Conservation (phyloP, 257 asterid genomes). For the Przewalskia tangutica region DNA sequence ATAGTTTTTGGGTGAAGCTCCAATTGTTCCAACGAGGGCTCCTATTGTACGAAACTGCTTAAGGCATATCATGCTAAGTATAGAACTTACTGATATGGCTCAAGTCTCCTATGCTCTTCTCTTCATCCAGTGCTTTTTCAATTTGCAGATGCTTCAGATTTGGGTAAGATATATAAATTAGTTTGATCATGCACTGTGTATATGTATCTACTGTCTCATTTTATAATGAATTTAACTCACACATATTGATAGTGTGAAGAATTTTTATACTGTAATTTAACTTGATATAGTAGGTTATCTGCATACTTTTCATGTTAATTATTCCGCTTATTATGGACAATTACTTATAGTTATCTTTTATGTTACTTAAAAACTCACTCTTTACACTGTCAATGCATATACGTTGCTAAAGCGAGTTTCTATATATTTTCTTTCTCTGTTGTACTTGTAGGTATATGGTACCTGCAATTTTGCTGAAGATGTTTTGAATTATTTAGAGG, state of each 20-base stretch:
- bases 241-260: too few species aligned
- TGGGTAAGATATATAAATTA: not conserved
- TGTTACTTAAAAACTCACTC: not conserved
- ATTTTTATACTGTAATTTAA: too few species aligned
- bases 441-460: too few species aligned
- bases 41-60: not conserved
- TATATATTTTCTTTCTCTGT: not conserved
- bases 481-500: not conserved
- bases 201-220: too few species aligned
- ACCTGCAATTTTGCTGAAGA: not conserved
- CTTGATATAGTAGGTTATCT: not conserved
- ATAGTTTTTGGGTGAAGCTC: not conserved
- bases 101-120: not conserved
- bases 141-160: too few species aligned
- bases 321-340: not conserved
- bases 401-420: not conserved
- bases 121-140: not conserved
- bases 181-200: too few species aligned
- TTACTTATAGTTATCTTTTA: too few species aligned
- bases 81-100: not conserved
- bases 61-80: not conserved
- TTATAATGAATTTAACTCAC: too few species aligned
- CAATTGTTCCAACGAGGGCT: not conserved
- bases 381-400: too few species aligned
- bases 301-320: not conserved